Evolutionary conservation across 768 basidiomycete genomes (phyloP), one percentile per base, ranked within the genome.

Genomic region (Tylopilus intermedius): DNA sequence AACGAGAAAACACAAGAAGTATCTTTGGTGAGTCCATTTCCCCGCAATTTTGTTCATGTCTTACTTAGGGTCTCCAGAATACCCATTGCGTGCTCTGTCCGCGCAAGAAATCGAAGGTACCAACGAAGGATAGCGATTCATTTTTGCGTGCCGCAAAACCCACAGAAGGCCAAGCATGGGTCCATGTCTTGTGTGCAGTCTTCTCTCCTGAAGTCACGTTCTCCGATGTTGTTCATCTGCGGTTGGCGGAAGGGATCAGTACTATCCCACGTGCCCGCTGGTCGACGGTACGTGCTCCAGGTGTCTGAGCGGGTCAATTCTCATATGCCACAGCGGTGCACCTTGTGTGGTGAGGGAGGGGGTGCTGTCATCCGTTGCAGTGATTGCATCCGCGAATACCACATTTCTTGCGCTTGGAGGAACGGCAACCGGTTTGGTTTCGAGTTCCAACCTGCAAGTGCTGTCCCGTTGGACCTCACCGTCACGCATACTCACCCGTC

Each of bases 141-240:
- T 94, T 78, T 65, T 72, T 94, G 52, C 79, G 90, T 50, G 82
- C 83, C 39, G 83, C 82, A 64, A 95, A 94, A 64, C 90, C 90
- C 7, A 95, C 94, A 0, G 94, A 96, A 72, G 90, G 91, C 9
- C 87, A 91, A 67, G 86, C 88, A 51, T 96, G 94, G 94, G 84
- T 84, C 0, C 95, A 98, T 66, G 76, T 94, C 30, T 71, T 96
- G 4, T 98, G 95, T 72, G 82, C 94, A 2, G 82, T 90, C 1
- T 97, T 92, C 71, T 81, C 84, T 27, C 86, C 86, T 4, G 94
- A 97, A 62, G 72, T 94, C n/a, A 77, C 72, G 4, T 95, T 88
- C 67, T 84, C 88, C 22, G 88, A 94, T 61, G 81, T 90, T 0
- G 65, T 74, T 6, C 79, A 79, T 13, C 73, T 97, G 42, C 82